Evolutionary conservation across 495 filamentous ascomycete species (phyloP).

Genomic region (Neurospora cerealis): DNA sequence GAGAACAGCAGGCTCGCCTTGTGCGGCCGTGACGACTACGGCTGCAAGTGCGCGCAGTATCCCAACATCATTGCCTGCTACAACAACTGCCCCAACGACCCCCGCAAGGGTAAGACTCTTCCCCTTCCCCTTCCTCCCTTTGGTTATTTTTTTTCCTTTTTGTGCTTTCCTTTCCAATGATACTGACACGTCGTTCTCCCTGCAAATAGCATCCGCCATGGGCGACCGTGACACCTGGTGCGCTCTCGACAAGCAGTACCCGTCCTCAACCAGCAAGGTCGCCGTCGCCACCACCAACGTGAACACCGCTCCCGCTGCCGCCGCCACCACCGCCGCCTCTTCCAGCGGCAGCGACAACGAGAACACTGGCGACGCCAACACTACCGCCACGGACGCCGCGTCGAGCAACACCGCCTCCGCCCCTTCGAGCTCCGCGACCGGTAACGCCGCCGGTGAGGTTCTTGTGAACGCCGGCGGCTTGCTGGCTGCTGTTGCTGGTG

Average conservation of each 20-base stretch:
- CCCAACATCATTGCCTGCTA: slow-evolving; percentile 33
- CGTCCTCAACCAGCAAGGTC: slow-evolving; percentile 13
- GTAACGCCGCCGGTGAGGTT: slow-evolving; percentile 22
- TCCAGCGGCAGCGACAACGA: slow-evolving; percentile 2
- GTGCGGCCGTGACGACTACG: slow-evolving; percentile 28
- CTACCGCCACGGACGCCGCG: slow-evolving; percentile 5
- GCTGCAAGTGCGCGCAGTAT: slow-evolving; percentile 30
- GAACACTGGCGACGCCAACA: slow-evolving; percentile 5
- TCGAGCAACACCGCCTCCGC: slow-evolving; percentile 13
- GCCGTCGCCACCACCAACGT: background rate
- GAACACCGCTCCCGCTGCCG: background rate
- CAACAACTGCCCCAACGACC: slow-evolving; percentile 40
- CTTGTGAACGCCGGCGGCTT: slow-evolving; percentile 20
- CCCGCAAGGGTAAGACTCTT: slow-evolving; percentile 13
- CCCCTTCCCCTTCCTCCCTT: background rate
- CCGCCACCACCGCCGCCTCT: background rate
- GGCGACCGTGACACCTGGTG: slow-evolving; percentile 34
- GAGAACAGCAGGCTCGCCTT: slow-evolving; percentile 28
- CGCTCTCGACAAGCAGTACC: slow-evolving; percentile 26
- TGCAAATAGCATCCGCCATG: slow-evolving; percentile 3
- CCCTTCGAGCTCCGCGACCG: slow-evolving; percentile 11
- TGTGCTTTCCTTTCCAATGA: background rate
- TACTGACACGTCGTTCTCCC: background rate
- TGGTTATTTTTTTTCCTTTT: background rate
- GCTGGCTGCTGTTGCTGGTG: slow-evolving; percentile 25